Base-by-base conservation (phyloP, 2,329 filamentous ascomycete species). In the Apiospora rasikravindrae region DNA sequence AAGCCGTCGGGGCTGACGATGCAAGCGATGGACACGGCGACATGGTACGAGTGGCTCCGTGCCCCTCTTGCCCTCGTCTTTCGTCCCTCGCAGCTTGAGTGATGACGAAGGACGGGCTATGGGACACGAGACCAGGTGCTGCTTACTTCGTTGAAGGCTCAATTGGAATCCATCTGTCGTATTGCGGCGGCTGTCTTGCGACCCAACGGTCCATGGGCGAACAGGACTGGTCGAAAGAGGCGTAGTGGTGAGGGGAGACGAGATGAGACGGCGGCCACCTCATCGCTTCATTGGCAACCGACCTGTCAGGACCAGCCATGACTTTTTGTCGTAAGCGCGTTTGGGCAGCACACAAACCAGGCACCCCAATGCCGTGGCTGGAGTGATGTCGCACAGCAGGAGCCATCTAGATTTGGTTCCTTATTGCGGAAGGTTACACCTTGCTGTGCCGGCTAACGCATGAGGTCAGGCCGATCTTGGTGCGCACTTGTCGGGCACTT, bases 1-100 rank as follows among this genome's bases (percentile, higher is more conserved):
- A 45, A 33, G 37, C 66, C 40, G 66, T 44, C 66, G 40, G 66
- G 37, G 66, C 37, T 47, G 66, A 67, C 40, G 66, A 67, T 47
- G 40, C 66, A 47, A 67, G 24, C n/a, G 22, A 67, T 45, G 40
- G 22, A 57, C 14, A 5, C 16, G 11, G 53, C 22, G 53, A 61
- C 19, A 29, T 10, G 10, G 7, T 61, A 10, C 53, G 53, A 61
- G 53, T 61, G 53, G 53, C 53, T 40, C 51, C 51, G 7, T 57
- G 24, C 51, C 51, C 33, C 33, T 37, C 33, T 37, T 37, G 33
- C 26, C 29, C 51, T 29, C 29, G 1, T n/a, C 22, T 3, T 4
- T 51, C 10, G 49, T 26, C n/a, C 49, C 49, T 53, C 51, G 51
- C 51, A 29, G 51, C 24, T 29, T 16, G 51, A 22, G 29, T 29